These are phyloP conservation scores for Cyclotella baltica DNA, from an alignment of 108 stramenopile genomes.

Conservation along the genomic window DNA sequence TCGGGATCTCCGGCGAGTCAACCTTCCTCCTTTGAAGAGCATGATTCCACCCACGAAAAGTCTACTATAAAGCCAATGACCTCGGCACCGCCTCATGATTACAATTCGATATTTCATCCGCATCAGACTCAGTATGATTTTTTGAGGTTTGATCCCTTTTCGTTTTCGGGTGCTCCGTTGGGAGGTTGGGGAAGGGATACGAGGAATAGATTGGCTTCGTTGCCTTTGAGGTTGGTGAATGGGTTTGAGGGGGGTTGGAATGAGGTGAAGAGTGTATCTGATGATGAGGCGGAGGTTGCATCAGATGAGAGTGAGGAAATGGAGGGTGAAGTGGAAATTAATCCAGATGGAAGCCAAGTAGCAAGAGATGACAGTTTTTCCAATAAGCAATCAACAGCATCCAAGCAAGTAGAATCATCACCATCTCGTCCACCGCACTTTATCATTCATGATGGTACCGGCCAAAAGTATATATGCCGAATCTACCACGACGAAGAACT, in stretches of 20 bases:
- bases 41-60: not conserved
- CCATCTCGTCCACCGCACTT: conserved; percentile 42
- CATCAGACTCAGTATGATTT: conserved; percentile 47
- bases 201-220: conserved; percentile 64
- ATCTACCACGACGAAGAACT: conserved; percentile 80
- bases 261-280: not conserved
- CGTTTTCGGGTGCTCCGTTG: conserved; percentile 73
- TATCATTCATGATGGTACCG: conserved; percentile 61
- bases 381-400: conserved; percentile 12
- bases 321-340: conserved; percentile 20
- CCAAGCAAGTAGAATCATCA: not conserved
- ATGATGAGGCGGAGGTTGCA: not conserved
- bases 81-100: not conserved
- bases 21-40: not conserved
- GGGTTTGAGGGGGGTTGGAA: conserved; percentile 24
- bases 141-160: conserved; percentile 49
- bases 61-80: not conserved
- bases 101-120: conserved; percentile 31
- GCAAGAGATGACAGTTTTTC: not conserved
- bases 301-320: conserved; percentile 5
- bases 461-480: conserved; percentile 72
- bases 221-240: conserved; percentile 68
- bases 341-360: conserved; percentile 19
- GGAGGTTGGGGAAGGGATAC: conserved; percentile 87
- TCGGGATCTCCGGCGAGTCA: not conserved